Percentiles rank a stretch among this genome's conserved stretches.
Evolutionary conservation across 2,329 filamentous ascomycete species (phyloP).

Genomic region (Monosporascus sp.): DNA sequence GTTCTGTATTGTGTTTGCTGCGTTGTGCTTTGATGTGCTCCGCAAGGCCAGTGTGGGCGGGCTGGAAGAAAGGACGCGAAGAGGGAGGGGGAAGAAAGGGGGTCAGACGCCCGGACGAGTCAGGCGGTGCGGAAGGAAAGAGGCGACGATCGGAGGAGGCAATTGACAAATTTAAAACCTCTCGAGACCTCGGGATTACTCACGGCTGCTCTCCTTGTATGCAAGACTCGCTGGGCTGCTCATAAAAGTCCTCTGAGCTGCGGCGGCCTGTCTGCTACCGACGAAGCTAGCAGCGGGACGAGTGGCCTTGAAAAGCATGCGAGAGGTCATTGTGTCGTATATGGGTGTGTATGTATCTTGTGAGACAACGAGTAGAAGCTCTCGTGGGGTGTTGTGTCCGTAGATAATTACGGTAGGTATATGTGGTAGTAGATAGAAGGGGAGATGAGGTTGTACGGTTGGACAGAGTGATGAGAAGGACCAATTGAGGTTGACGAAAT

Average conservation of each 20-base stretch:
- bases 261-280: conserved; percentile 17
- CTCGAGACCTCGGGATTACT: conserved; percentile 1
- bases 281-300: conserved; percentile 19
- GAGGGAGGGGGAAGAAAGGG: neutral
- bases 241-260: conserved; percentile 17
- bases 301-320: conserved; percentile 19
- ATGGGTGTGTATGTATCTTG: neutral
- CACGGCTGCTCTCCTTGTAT: conserved; percentile 24
- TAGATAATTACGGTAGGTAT: neutral
- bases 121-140: neutral
- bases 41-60: neutral
- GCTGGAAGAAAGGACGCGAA: neutral
- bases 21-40: too few relatives aligned
- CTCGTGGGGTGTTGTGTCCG: neutral
- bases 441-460: neutral
- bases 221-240: conserved; percentile 15
- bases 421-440: neutral
- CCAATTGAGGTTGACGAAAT: too few relatives aligned
- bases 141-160: neutral
- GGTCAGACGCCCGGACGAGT: neutral
- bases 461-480: neutral
- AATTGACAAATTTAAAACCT: neutral
- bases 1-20: neutral
- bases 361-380: neutral
- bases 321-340: conserved; percentile 25